Conservation (phyloP, 805 yeast genomes). For the Priceomyces castillae region DNA sequence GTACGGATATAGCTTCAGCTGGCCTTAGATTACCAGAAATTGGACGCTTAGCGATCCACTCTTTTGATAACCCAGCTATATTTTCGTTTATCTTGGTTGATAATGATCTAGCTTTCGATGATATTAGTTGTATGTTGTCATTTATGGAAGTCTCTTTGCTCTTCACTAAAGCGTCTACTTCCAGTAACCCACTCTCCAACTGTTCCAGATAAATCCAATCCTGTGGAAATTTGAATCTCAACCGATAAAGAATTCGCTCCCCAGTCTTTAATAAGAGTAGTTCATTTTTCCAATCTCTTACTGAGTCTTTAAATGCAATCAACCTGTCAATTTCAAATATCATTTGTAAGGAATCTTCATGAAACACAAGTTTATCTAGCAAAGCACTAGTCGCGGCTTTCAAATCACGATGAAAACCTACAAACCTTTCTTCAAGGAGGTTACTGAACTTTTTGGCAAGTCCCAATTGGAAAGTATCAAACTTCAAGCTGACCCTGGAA, state of each 20-base stretch:
- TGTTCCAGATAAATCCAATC: slow-evolving; percentile 67
- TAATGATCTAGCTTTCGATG: slow-evolving; percentile 42
- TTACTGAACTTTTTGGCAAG: slow-evolving; percentile 41
- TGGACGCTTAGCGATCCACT: slow-evolving; percentile 54
- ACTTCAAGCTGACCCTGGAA: slow-evolving; percentile 48
- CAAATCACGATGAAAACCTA: slow-evolving; percentile 28
- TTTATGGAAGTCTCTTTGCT: slow-evolving; percentile 37
- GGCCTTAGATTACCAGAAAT: slow-evolving; percentile 43
- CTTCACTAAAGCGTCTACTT: slow-evolving; percentile 38
- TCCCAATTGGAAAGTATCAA: slow-evolving; percentile 56
- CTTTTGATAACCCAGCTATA: slow-evolving; percentile 25
- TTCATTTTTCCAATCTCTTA: slow-evolving; percentile 15
- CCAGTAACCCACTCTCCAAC: slow-evolving; percentile 46
- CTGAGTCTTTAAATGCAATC: slow-evolving; percentile 8
- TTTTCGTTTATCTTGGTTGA: slow-evolving; percentile 31
- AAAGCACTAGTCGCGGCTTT: slow-evolving; percentile 24
- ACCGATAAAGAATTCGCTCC: slow-evolving; percentile 41
- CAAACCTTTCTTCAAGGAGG: slow-evolving; percentile 30
- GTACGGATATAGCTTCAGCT: slow-evolving; percentile 38
- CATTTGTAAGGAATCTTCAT: slow-evolving; percentile 30
- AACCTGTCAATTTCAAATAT: slow-evolving; percentile 36
- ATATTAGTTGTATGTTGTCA: slow-evolving; percentile 40
- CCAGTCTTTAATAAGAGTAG: slow-evolving; percentile 14
- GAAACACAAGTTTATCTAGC: slow-evolving; percentile 37
- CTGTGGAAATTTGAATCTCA: slow-evolving; percentile 46